Percentiles rank a stretch among this genome's conserved stretches.
Evolutionary conservation across 305 asterid genomes (phyloP).

Genomic region (Petunia hybrid): DNA sequence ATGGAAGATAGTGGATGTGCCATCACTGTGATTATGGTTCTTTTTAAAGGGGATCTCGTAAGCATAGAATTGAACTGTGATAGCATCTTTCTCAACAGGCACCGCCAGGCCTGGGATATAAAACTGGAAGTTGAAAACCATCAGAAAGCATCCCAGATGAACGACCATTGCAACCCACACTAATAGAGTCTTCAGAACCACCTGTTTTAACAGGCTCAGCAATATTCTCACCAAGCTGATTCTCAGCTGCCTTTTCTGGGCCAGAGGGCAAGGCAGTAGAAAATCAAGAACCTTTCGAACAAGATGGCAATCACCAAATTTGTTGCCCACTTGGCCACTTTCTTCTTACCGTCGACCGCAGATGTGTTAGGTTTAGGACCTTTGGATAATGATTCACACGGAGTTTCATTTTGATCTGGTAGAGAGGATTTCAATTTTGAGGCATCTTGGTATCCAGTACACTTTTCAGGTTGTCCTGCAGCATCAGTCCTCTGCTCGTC

Average conservation of each 20-base stretch:
- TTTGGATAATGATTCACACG: conserved; percentile 17
- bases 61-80: conserved; percentile 37
- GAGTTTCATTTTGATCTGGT: conserved; percentile 25
- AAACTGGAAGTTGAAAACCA: too few species aligned
- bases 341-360: background rate
- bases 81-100: conserved; percentile 35
- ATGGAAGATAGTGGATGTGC: conserved; percentile 52
- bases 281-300: conserved; percentile 32
- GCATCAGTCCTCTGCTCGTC: background rate
- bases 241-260: conserved; percentile 10
- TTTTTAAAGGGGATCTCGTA: conserved; percentile 39
- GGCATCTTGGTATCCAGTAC: background rate
- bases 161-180: too few species aligned
- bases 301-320: conserved; percentile 35
- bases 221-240: background rate
- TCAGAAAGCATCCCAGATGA: too few species aligned
- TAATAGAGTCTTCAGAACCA: background rate
- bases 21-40: conserved; percentile 44
- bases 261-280: conserved; percentile 24
- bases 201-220: background rate
- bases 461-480: conserved; percentile 16
- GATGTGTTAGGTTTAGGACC: conserved; percentile 5
- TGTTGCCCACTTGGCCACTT: background rate
- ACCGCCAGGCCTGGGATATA: conserved; percentile 39
- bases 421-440: background rate